A percentile compares a stretch with the other conserved stretches of the same genome.
These are phyloP conservation scores for Mycena maculata DNA, from an alignment of 768 basidiomycete genomes.

Conservation along the genomic window DNA sequence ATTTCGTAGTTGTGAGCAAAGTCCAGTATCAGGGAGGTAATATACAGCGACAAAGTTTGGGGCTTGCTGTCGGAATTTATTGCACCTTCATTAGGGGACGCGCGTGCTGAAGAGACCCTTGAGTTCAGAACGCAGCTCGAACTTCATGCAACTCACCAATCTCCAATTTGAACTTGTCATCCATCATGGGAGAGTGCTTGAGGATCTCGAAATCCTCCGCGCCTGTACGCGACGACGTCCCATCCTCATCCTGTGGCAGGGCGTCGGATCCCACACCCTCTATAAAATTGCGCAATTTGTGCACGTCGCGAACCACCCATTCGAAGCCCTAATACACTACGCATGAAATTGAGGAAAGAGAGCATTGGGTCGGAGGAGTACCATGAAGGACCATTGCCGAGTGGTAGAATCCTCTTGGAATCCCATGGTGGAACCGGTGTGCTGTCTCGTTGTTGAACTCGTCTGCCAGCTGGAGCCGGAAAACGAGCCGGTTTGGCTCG, in stretches of 20 bases:
- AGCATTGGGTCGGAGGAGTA: conserved; percentile 33
- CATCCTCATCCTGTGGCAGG: conserved; percentile 39
- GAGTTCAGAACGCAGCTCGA: too few relatives aligned
- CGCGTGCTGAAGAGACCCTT: conserved; percentile 33
- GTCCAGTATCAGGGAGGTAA: conserved; percentile 74
- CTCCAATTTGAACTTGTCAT: conserved; percentile 79
- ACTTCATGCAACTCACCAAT: conserved; percentile 69
- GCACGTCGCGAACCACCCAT: conserved; percentile 66
- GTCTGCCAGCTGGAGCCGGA: conserved; percentile 39
- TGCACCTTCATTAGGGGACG: conserved; percentile 41
- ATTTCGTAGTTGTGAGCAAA: conserved; percentile 70
- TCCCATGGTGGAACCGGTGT: conserved; percentile 42
- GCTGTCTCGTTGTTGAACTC: conserved; percentile 36
- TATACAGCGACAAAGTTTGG: conserved; percentile 67
- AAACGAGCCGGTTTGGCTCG: conserved; percentile 38
- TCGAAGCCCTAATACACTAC: conserved; percentile 70
- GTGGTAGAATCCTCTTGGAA: conserved; percentile 58
- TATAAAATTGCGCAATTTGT: conserved; percentile 65
- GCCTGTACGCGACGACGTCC: conserved; percentile 41
- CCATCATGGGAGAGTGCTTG: conserved; percentile 72
- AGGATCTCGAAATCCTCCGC: conserved; percentile 68
- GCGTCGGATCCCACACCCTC: conserved; percentile 53
- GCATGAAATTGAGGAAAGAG: conserved; percentile 29
- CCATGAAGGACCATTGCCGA: conserved; percentile 75
- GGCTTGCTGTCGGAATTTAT: conserved; percentile 43